A percentile compares a stretch with the other conserved stretches of the same genome.
These are phyloP conservation scores for Piper betle DNA, from an alignment of 164 flowering plant species.

Conservation along the genomic window DNA sequence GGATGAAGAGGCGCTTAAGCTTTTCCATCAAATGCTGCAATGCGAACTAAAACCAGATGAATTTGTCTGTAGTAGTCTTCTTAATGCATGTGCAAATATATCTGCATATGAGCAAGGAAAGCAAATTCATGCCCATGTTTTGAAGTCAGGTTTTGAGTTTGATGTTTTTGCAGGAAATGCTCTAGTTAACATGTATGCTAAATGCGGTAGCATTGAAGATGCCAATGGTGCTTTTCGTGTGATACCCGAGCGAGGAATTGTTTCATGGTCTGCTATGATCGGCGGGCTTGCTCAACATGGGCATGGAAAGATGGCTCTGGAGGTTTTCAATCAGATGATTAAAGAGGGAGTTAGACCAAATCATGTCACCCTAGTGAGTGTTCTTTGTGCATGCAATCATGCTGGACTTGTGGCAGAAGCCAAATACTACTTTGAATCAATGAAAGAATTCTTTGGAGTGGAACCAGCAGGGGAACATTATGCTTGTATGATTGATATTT, in stretches of 20 bases:
- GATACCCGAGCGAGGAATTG: slow-evolving; percentile 49
- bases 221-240: slow-evolving; percentile 45
- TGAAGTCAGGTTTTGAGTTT: slow-evolving; percentile 48
- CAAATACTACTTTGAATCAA: slow-evolving; percentile 10
- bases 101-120: slow-evolving; percentile 84
- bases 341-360: slow-evolving; percentile 47
- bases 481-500: slow-evolving; percentile 14
- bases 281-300: slow-evolving; percentile 88
- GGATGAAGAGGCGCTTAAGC: slow-evolving; percentile 71
- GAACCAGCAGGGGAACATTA: slow-evolving; percentile 15
- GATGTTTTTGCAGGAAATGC: slow-evolving; percentile 71
- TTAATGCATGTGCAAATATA: slow-evolving; percentile 64
- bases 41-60: slow-evolving; percentile 41
- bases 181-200: slow-evolving; percentile 83
- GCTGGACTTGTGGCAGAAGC: slow-evolving; percentile 14
- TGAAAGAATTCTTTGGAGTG: slow-evolving; percentile 7
- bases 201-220: slow-evolving; percentile 72
- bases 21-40: slow-evolving; percentile 39
- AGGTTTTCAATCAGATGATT: slow-evolving; percentile 52
- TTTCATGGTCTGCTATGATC: slow-evolving; percentile 85
- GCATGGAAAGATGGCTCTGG: slow-evolving; percentile 48
- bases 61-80: slow-evolving; percentile 51
- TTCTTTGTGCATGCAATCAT: slow-evolving; percentile 15
- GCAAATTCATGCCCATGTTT: slow-evolving; percentile 57
- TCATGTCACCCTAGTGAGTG: slow-evolving; percentile 21